These are phyloP conservation scores for Balakata baccata DNA, from an alignment of 345 rosid species.

Conservation along the genomic window DNA sequence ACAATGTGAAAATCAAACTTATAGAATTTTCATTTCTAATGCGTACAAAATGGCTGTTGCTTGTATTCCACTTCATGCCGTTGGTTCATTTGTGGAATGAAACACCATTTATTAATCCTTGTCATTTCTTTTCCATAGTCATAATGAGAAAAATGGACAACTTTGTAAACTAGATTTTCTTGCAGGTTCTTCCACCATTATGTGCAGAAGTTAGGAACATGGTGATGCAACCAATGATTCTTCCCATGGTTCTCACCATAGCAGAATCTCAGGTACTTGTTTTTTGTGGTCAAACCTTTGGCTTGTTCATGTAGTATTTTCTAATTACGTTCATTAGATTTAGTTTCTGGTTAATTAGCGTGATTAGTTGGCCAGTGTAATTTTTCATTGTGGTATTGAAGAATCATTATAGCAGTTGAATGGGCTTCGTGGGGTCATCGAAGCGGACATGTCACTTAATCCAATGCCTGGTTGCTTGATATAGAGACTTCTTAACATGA, in stretches of 20 bases:
- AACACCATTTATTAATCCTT: background rate
- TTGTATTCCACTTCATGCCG: background rate
- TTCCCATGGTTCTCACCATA: conserved; percentile 94
- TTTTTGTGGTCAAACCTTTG: background rate
- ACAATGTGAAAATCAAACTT: background rate
- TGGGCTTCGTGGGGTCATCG: background rate
- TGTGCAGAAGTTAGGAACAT: conserved; percentile 96
- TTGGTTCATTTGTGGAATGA: background rate
- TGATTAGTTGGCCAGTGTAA: background rate
- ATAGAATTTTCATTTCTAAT: background rate
- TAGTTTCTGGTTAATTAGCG: too few species aligned
- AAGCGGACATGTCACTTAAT: background rate
- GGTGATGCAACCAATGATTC: conserved; percentile 93
- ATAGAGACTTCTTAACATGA: background rate
- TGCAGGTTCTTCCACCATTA: conserved; percentile 95
- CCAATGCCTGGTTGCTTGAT: background rate
- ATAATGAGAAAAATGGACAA: background rate
- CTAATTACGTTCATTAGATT: conserved; percentile 11
- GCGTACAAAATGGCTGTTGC: background rate
- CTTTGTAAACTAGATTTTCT: conserved; percentile 24
- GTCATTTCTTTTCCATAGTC: background rate
- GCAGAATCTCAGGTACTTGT: conserved; percentile 86
- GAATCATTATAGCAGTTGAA: background rate
- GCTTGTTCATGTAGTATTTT: background rate
- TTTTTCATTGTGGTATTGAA: background rate